Evolutionary conservation across 1,139 yeast genomes (phyloP).

Genomic region (Yamadazyma sp.): DNA sequence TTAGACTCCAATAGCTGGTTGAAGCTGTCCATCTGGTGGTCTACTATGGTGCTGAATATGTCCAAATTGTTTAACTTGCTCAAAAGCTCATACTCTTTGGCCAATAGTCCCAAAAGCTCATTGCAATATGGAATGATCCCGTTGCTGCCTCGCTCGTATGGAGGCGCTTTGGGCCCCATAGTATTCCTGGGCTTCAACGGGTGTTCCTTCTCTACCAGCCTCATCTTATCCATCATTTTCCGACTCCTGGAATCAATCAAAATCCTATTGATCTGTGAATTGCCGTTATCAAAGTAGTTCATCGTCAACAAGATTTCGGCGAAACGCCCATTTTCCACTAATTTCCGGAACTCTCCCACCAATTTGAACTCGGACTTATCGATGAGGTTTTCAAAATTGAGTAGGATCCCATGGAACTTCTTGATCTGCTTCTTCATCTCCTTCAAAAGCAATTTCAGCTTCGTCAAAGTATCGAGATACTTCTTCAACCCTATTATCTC

Average conservation of each 20-base stretch:
- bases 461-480: constrained; percentile 38
- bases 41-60: constrained; percentile 23
- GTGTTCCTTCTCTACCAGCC: constrained; percentile 21
- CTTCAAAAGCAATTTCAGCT: constrained; percentile 31
- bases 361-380: constrained; percentile 46
- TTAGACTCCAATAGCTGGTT: constrained; percentile 19
- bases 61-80: constrained; percentile 16
- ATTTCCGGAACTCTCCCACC: constrained; percentile 32
- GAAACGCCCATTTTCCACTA: constrained; percentile 18
- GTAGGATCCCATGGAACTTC: constrained; percentile 50
- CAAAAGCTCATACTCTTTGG: constrained; percentile 47
- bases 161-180: constrained; percentile 36
- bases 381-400: constrained; percentile 46
- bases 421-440: constrained; percentile 42
- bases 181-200: constrained; percentile 11
- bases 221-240: constrained; percentile 45
- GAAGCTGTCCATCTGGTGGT: constrained; percentile 23
- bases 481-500: constrained; percentile 39
- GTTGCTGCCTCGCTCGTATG: constrained; percentile 63
- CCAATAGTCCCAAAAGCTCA: constrained; percentile 49
- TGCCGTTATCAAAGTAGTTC: constrained; percentile 39
- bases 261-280: constrained; percentile 37
- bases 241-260: constrained; percentile 49
- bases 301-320: constrained; percentile 33
- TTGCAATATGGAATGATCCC: constrained; percentile 58